A percentile compares a stretch with the other conserved stretches of the same genome.
Conservation (phyloP, 345 rosid species). For the Eucalyptus sp. region DNA sequence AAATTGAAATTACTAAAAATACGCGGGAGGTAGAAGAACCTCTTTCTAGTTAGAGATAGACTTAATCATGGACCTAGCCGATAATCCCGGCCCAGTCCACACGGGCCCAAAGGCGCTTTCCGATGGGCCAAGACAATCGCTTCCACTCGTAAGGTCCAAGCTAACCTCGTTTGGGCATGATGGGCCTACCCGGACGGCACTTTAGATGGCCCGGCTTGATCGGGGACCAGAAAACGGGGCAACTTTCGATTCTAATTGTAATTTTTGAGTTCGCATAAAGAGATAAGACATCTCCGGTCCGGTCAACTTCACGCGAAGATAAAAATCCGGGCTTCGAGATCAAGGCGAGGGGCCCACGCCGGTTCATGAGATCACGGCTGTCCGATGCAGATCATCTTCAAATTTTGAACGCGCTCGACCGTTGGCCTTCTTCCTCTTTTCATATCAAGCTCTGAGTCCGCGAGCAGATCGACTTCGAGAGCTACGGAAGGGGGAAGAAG, state of each 20-base stretch:
- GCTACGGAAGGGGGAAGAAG: too few species aligned
- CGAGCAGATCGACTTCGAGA: background rate
- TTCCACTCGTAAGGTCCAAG: background rate
- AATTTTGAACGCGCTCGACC: slow-evolving; percentile 35
- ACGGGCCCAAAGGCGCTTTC: background rate
- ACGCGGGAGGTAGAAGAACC: background rate
- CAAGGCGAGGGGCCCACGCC: background rate
- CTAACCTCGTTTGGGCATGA: background rate
- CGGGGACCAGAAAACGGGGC: background rate
- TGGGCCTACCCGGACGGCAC: background rate
- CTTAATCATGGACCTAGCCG: background rate
- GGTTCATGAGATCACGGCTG: background rate
- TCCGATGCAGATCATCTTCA: slow-evolving; percentile 1
- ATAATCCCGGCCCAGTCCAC: background rate
- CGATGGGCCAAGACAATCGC: background rate
- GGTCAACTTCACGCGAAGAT: background rate
- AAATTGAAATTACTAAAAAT: background rate
- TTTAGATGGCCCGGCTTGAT: too few species aligned
- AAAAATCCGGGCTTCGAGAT: background rate
- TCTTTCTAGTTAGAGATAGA: background rate
- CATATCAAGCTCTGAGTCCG: background rate
- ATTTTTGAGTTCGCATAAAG: background rate
- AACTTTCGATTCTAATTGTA: background rate
- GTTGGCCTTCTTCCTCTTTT: background rate
- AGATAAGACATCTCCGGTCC: background rate